Evolutionary conservation across 192 early-diverging fungal genomes (phyloP), one percentile per base, ranked within the genome.

Genomic region (Rhizophagus prolifer): DNA sequence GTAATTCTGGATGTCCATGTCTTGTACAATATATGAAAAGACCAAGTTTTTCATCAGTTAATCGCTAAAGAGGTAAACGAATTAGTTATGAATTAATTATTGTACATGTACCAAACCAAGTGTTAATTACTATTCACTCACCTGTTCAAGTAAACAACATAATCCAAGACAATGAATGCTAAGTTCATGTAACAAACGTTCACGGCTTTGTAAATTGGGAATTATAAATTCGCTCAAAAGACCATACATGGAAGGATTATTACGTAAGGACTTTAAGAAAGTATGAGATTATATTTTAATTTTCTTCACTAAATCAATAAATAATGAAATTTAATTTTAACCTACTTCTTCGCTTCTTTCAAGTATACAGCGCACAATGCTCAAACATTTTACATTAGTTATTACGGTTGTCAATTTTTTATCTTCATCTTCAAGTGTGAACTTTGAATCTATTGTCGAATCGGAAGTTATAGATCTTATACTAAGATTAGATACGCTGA

Each of bases 121-220:
- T 46, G 23, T 61, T 59, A 28, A 34, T 13, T 41, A 8, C 1
- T 34, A 75, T 12, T 34, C 26, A 31, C 62, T 47, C 78, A 90
- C 89, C 74, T 90, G 90, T 79, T 96, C 94, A 38, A 94, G 79
- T 21, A 88, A 81, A 78, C 95, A 96, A 70, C 86, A 86, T 34
- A 96, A 86, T 14, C 92, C 93, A 66, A 96, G 85, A 75, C 95
- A 96, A 67, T 95, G 91, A 41, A 96, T 83, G 30, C 93, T 95
- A 50, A 91, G 86, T 79, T 94, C 92, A 58, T 91, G 89, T 38
- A 95, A 76, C 5, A 91, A 80, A 13, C 86, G 83, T 61, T 95
- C 92, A 2, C 82, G 80, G 78, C 85, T 88, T 82, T 88, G 87
- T 26, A 95, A 85, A 2, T 92, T 89, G 0, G 93, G 93, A 46